Base-by-base conservation (phyloP, 202 grass and related monocot genomes). In the Carex arenaria region DNA sequence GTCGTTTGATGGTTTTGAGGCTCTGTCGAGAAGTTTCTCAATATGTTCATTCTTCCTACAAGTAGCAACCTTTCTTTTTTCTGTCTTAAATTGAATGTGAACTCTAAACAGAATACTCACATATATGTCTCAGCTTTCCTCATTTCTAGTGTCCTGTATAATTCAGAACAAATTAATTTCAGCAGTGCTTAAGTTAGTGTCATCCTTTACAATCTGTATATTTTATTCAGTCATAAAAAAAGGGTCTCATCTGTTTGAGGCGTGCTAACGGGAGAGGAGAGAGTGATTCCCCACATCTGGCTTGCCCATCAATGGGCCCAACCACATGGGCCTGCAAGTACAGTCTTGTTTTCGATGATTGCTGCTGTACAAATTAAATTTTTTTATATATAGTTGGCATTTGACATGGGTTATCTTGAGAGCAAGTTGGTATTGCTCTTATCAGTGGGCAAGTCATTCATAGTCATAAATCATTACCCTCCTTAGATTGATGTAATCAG, bases 11-110 rank as follows among this genome's bases (percentile, higher is more conserved):
- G 64, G 89, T 96, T 52, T 83, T 88, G 64, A 93, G 90, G 82
- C 28, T 99, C 18, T 96, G 93, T 40, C 86, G 53, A 78, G 84
- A 64, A 86, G 80, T 92, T 56, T 94, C 96, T 32, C 53, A 57
- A 59, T 40, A 88, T 23, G 83, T 89, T 85, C 38, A 84, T 68
- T 62, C 22, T 0, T 89, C 67, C 3, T 70, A 20, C 49, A 38
- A 38, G 73, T 78, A 78, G 73, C 28, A 77, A 34, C 3, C 1
- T 34, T 3, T 56, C 3, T 77, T 34, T 28, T 18, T 8, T 36
- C 12, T 20, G 10, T 38, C 9, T 54, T 19, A 12, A 38, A 59
- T 19, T 78, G 30, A 57, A 19, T 34, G 55, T 76, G 5, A 76
- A 23, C 51, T 18, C 4, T 76, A 2, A 76, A 23, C 51, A 32